Evolutionary conservation across 106 monocot species (phyloP).

Genomic region (Acanthochlamys bracteata): DNA sequence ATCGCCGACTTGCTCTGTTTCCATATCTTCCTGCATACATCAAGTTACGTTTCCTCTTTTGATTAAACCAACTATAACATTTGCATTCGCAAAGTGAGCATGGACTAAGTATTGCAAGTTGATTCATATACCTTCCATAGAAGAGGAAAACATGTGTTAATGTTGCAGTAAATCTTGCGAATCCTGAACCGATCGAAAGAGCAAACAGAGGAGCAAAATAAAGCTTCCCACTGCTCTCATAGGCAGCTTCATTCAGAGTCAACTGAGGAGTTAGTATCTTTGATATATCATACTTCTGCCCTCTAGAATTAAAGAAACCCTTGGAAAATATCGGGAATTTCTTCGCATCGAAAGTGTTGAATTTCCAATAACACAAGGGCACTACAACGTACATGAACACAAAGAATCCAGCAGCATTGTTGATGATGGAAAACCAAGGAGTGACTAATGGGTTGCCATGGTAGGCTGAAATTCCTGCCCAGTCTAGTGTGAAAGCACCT

Average conservation of each 20-base stretch:
- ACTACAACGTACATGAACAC: conserved; percentile 87
- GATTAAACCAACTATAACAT: neutral
- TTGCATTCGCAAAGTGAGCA: neutral
- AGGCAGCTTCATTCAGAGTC: conserved; percentile 72
- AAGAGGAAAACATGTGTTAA: conserved; percentile 75
- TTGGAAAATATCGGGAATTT: conserved; percentile 95
- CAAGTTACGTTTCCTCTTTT: no score
- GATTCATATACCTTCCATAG: conserved; percentile 48
- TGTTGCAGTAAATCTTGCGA: conserved; percentile 67
- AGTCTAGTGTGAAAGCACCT: conserved; percentile 83
- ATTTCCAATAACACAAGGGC: conserved; percentile 85
- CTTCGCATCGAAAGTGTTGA: conserved; percentile 60
- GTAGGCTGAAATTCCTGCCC: conserved; percentile 89
- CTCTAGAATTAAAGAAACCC: conserved; percentile 58
- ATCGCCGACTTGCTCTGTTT: conserved; percentile 72
- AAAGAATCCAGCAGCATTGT: conserved; percentile 63
- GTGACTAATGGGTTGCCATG: conserved; percentile 81
- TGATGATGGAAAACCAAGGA: conserved; percentile 80
- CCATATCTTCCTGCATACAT: conserved; percentile 54
- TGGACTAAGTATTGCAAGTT: neutral
- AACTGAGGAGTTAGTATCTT: conserved; percentile 51
- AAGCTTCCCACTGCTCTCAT: conserved; percentile 63
- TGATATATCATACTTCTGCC: conserved; percentile 63
- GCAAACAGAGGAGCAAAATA: conserved; percentile 84
- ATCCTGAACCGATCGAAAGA: conserved; percentile 68